phyloP scores from a whole-genome alignment of 1,284 basidiomycete species.

The Schizophyllum amplum region DNA sequence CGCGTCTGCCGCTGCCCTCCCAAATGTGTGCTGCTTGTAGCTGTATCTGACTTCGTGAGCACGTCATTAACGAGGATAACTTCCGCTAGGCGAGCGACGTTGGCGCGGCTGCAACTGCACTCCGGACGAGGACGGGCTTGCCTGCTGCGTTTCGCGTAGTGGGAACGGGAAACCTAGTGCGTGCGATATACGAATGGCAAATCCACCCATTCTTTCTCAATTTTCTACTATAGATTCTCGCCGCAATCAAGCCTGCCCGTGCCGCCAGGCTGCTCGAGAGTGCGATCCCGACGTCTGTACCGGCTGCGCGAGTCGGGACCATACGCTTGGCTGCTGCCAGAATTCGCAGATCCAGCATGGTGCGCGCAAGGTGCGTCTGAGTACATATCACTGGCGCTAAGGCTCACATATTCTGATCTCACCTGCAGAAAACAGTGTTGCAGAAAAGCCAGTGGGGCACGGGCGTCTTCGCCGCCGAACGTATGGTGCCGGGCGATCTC shows the following conservation, averaged over 20 bases:
- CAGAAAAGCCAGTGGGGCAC: conserved; percentile 34
- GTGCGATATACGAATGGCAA: background rate
- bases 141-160: background rate
- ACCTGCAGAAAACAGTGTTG: conserved; percentile 30
- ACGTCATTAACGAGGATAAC: background rate
- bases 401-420: background rate
- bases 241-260: conserved; percentile 33
- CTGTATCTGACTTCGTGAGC: background rate
- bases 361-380: background rate
- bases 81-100: conserved; percentile 34
- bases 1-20: conserved; percentile 27
- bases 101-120: conserved; percentile 38
- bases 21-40: conserved; percentile 28
- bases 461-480: conserved; percentile 42
- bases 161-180: no score
- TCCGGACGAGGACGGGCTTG: background rate
- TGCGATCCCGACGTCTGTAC: conserved; percentile 43
- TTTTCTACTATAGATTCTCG: conserved; percentile 16
- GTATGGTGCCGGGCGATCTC: conserved; percentile 29
- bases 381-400: no score
- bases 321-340: conserved; percentile 6
- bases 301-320: conserved; percentile 17
- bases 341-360: background rate
- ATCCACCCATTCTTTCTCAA: conserved; percentile 12
- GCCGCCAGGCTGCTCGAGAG: conserved; percentile 32